These are phyloP conservation scores for Ophiocordyceps camponoti-rufipedis DNA, from an alignment of 2,329 filamentous ascomycete genomes.

Conservation along the genomic window DNA sequence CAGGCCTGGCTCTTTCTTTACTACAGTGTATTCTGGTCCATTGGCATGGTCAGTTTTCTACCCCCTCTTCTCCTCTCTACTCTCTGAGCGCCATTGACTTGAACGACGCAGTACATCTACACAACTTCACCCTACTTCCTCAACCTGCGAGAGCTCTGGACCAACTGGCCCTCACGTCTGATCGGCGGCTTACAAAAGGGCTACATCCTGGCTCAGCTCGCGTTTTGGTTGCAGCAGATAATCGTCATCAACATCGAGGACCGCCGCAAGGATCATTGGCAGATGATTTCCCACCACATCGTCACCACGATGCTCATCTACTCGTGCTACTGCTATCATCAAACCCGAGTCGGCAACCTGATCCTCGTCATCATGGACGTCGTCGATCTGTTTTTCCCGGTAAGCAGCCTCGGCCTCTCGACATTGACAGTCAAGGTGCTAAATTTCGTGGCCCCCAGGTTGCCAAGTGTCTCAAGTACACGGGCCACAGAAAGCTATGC, in stretches of 20 bases:
- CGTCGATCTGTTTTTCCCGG: constrained; percentile 73
- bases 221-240: constrained; percentile 89
- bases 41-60: constrained; percentile 52
- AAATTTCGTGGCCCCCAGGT: constrained; percentile 27
- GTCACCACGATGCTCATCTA: constrained; percentile 70
- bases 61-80: neutral
- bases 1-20: constrained; percentile 86
- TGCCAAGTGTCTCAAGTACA: constrained; percentile 88
- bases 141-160: constrained; percentile 64
- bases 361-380: constrained; percentile 89
- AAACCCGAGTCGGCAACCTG: constrained; percentile 73
- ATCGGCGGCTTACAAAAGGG: constrained; percentile 59
- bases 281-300: constrained; percentile 92
- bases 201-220: constrained; percentile 80
- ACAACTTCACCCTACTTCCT: constrained; percentile 61
- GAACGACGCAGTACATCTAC: constrained; percentile 51
- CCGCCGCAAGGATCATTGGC: constrained; percentile 81
- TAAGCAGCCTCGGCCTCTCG: constrained; percentile 25
- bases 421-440: neutral
- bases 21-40: constrained; percentile 61
- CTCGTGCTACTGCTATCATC: constrained; percentile 70
- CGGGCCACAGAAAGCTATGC: constrained; percentile 57
- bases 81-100: neutral
- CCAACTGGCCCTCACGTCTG: constrained; percentile 65
- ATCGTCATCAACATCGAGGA: constrained; percentile 90